Evolutionary conservation across 441 rosid genomes (phyloP), one percentile per base, ranked within the genome.

Genomic region (Raphanus hybrid): DNA sequence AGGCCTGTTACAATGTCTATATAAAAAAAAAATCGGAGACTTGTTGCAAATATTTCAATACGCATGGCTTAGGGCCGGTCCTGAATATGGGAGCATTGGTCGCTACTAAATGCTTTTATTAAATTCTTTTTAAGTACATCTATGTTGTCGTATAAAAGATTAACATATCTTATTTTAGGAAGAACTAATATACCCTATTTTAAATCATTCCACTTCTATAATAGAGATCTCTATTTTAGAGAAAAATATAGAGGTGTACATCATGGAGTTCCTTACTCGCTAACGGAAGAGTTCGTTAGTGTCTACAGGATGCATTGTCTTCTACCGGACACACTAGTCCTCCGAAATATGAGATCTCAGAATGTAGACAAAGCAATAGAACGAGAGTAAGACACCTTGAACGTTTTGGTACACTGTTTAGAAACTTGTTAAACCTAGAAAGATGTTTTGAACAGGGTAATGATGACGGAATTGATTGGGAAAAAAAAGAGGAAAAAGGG

Each of bases 231-330:
- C 26, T 23, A 23, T 23, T 23, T 23, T 23, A 23, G 2, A 23
- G 26, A 23, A 23, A 23, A 23, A 23, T 23, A 23, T 23, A 23
- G 26, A 23, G 2, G 26, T 23, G 2, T 23, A 23, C 26, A 23
- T 80, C 91, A 88, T 48, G 96, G 92, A 64, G 90, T 89, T 75
- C 88, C 92, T 2, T 89, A 84, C 50, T 91, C 90, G 1, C 78
- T 88, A 16, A 87, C 89, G 1, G 90, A 91, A 77, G 93, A 91
- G 73, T 89, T 91, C 43, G 86, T 82, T 4, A 87, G 89, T 45
- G 91, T 89, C 45, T 91, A 91, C 58, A 84, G 88, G 66, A 87
- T 89, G 92, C 91, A 91, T 62, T 74, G 86, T 11, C 87, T 91
- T 58, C 79, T 88, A 9, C 94, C 94, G 6, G 92, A 89, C 15